A percentile compares a stretch with the other conserved stretches of the same genome.
These are phyloP conservation scores for Ceratobasidium sp. DNA, from an alignment of 1,284 basidiomycete genomes.

Conservation along the genomic window DNA sequence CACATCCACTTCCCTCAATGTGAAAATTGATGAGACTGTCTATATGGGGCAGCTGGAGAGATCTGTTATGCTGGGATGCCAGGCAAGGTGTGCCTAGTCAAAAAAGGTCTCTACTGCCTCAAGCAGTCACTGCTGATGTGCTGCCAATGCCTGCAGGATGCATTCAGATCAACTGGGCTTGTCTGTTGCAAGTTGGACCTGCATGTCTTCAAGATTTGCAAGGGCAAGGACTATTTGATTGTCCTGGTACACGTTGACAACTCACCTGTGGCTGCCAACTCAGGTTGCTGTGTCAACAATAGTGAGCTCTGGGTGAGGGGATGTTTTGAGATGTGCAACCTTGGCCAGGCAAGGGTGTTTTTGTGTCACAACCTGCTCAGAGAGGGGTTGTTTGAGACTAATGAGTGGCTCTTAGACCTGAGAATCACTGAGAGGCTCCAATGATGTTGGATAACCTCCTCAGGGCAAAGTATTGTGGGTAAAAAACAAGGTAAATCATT, in stretches of 20 bases:
- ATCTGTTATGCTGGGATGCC: slow-evolving; percentile 34
- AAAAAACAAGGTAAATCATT: too few relatives aligned
- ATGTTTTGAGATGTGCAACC: not conserved
- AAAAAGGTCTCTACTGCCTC: slow-evolving; percentile 45
- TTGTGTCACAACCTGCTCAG: too few relatives aligned
- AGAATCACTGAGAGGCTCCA: too few relatives aligned
- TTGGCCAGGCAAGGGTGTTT: not conserved
- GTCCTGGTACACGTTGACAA: slow-evolving; percentile 32
- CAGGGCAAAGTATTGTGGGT: too few relatives aligned
- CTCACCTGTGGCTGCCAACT: slow-evolving; percentile 3
- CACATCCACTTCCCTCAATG: slow-evolving; percentile 48
- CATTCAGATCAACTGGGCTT: slow-evolving; percentile 41
- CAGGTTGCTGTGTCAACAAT: not conserved
- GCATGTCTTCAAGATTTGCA: too few relatives aligned
- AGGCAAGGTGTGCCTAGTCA: slow-evolving; percentile 18
- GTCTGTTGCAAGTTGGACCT: slow-evolving; percentile 23
- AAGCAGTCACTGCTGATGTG: slow-evolving; percentile 40
- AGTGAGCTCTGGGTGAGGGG: not conserved
- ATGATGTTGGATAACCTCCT: too few relatives aligned
- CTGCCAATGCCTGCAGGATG: slow-evolving; percentile 26
- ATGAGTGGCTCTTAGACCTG: too few relatives aligned
- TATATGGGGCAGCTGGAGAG: slow-evolving; percentile 48
- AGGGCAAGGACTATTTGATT: too few relatives aligned
- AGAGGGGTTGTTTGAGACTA: too few relatives aligned
- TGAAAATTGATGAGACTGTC: slow-evolving; percentile 45